Percentiles rank a stretch among this genome's conserved stretches.
These are phyloP conservation scores for Saccharum officinarum DNA, from an alignment of 176 grass and related monocot species.

Conservation along the genomic window DNA sequence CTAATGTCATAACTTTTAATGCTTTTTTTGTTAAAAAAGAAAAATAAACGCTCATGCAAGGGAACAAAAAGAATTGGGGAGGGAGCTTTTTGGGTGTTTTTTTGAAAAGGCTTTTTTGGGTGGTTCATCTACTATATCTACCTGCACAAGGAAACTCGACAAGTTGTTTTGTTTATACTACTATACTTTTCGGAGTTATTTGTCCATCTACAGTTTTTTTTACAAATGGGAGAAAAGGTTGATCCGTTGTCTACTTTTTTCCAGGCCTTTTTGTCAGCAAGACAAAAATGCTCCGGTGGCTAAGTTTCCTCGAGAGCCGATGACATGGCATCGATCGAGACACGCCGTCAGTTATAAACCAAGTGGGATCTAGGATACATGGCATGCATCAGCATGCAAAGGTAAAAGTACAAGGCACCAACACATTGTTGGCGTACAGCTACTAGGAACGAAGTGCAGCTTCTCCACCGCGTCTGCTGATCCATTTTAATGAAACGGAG, in stretches of 20 bases:
- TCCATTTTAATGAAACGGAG: neutral
- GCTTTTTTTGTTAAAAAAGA: too few species aligned
- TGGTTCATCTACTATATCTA: conserved; percentile 45
- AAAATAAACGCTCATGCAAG: neutral
- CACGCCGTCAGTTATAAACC: neutral
- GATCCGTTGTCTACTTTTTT: neutral
- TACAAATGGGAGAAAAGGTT: neutral
- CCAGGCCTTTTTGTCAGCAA: neutral
- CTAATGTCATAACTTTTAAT: neutral
- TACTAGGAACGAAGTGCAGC: neutral
- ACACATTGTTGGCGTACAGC: neutral
- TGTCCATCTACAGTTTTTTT: neutral
- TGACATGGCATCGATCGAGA: conserved; percentile 18
- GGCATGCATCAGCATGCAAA: neutral
- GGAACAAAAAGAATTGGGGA: neutral
- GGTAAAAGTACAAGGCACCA: neutral
- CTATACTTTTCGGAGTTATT: neutral
- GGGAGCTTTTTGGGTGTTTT: neutral
- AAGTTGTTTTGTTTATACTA: neutral
- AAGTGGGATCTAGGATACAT: neutral
- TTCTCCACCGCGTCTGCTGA: neutral
- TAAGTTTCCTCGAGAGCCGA: neutral
- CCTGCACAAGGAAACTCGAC: conserved; percentile 30
- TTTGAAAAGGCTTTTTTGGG: neutral
- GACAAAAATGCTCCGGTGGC: neutral